Evolutionary conservation across 768 basidiomycete species (phyloP), one percentile per base, ranked within the genome.

Genomic region (Russula abietina): DNA sequence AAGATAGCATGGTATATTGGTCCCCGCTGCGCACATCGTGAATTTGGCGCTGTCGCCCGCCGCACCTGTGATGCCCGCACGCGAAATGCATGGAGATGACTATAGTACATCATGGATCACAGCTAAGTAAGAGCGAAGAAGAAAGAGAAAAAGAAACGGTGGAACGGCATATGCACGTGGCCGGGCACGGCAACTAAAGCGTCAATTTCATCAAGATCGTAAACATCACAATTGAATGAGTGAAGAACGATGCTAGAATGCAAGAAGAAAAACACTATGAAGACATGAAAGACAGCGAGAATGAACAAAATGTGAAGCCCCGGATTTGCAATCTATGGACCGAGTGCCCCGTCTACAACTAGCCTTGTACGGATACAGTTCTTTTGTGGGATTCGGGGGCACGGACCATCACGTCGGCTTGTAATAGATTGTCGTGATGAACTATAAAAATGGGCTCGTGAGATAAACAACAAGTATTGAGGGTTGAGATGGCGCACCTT

Each of bases 341-440:
- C 53, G 58, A 58, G 49, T 50, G 58, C 62, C 38, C 36, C 53
- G 22, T 64, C 62, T 64, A 64, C 57, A 32, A 52, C 58, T 59
- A 64, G 58, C 36, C 45, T 14, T 41, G 53, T 59, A 64, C 19
- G 46, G 28, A 64, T 59, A 64, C 58, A 64, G 26, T 39, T 41
- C 26, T 46, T 59, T 59, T 54, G 28, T 19, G 22, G 16, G 33
- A 62, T 24, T 52, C 41, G 22, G 55, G 12, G 17, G 45, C 26
- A 26, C 24, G 53, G 38, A 16, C 39, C 32, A 48, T 67, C 64
- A 84, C 67, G 82, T 83, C 24, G 88, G 88, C 71, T 88, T 89
- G 75, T 89, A 90, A 72, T 85, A 92, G 70, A 93, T 83, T 55
- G 88, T 91, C 51, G 91, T 91, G 74, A 93, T 82, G 78, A 88